Evolutionary conservation across 768 basidiomycete species (phyloP).

Genomic region (Termitomyces sp.): DNA sequence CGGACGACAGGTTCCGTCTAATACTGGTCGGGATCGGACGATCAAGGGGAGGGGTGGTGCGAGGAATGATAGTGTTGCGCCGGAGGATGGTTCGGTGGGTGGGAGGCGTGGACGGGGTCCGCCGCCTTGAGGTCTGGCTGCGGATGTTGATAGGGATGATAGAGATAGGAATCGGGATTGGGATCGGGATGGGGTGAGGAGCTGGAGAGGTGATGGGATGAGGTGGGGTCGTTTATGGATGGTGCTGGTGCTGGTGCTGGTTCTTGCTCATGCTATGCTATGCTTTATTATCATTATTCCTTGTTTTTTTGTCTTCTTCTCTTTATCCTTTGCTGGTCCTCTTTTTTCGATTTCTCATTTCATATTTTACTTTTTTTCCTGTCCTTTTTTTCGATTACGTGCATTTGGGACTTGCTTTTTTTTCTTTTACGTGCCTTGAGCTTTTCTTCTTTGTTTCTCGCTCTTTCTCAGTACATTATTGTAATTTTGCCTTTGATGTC

Average conservation of each 20-base stretch:
- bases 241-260: neutral
- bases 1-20: neutral
- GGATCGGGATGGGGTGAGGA: neutral
- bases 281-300: constrained; percentile 4
- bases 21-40: neutral
- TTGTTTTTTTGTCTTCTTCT: neutral
- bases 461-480: constrained; percentile 5
- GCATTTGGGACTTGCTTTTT: neutral
- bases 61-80: neutral
- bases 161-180: neutral
- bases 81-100: neutral
- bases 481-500: constrained; percentile 1
- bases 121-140: neutral
- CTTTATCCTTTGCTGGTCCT: neutral
- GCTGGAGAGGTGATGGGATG: neutral
- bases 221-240: neutral
- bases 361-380: neutral
- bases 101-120: neutral
- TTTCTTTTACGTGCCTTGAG: neutral
- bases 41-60: neutral
- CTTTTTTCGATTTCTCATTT: neutral
- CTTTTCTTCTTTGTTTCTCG: neutral
- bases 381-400: neutral
- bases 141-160: neutral
- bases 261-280: neutral